Evolutionary conservation across 257 asterid species (phyloP).

Genomic region (Verbena officinalis): DNA sequence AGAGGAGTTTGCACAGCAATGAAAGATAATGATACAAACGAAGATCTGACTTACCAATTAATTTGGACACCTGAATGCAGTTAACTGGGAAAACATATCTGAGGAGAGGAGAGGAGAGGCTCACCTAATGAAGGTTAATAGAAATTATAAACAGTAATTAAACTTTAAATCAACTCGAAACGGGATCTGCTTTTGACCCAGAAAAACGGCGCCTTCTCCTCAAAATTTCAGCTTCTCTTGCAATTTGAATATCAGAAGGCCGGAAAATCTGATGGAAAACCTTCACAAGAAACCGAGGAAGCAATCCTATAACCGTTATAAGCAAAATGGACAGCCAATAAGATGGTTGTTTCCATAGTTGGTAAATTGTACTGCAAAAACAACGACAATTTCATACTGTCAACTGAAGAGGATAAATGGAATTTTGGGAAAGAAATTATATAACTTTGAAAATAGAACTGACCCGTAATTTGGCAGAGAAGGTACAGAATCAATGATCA

Average conservation of each 20-base stretch:
- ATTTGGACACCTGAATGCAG: constrained; percentile 32
- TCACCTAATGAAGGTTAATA: constrained; percentile 27
- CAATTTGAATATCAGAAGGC: constrained; percentile 93
- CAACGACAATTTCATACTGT: constrained; percentile 23
- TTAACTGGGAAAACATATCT: constrained; percentile 33
- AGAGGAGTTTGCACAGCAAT: too few relatives aligned
- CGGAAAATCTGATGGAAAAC: constrained; percentile 72
- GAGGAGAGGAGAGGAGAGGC: constrained; percentile 35
- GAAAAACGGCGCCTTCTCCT: constrained; percentile 43
- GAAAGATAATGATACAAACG: too few relatives aligned
- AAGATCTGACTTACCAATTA: constrained; percentile 40
- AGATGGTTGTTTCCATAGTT: constrained; percentile 66
- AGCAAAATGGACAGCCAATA: constrained; percentile 94
- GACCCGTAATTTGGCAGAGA: constrained; percentile 81
- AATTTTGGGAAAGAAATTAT: background rate
- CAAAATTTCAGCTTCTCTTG: constrained; percentile 92
- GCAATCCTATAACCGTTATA: constrained; percentile 75
- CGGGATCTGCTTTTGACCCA: constrained; percentile 50
- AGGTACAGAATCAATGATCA: constrained; percentile 83
- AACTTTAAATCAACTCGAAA: constrained; percentile 47
- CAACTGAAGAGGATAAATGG: constrained; percentile 14
- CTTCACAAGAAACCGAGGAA: constrained; percentile 83
- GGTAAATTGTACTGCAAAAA: constrained; percentile 86
- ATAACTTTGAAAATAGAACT: constrained; percentile 39
- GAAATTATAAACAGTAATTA: constrained; percentile 30